These are phyloP conservation scores for Moniliophthora roreri DNA, from an alignment of 1,284 basidiomycete genomes.

Conservation along the genomic window DNA sequence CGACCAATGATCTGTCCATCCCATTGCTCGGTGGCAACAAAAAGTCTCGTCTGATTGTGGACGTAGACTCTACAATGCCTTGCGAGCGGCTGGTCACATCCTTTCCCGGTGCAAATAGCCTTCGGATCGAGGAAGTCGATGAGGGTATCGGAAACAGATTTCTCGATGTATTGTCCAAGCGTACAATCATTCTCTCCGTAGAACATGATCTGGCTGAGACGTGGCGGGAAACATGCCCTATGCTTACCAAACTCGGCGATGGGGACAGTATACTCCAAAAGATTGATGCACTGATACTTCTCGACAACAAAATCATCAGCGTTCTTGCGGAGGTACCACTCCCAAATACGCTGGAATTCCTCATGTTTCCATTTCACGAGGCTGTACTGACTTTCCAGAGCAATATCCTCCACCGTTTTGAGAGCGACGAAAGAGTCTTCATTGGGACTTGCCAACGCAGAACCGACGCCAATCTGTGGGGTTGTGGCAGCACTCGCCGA, in stretches of 20 bases:
- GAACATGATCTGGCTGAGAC: conserved; percentile 78
- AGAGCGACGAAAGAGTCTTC: conserved; percentile 44
- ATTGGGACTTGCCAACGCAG: conserved; percentile 16
- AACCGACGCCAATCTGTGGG: background rate
- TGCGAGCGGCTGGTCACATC: conserved; percentile 79
- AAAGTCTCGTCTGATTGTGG: conserved; percentile 84
- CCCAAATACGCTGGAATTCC: conserved; percentile 87
- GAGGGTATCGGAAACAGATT: conserved; percentile 69
- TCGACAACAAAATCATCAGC: conserved; percentile 85
- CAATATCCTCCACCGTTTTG: conserved; percentile 60
- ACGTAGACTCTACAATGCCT: conserved; percentile 89
- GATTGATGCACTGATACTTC: conserved; percentile 87
- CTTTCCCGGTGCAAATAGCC: conserved; percentile 79
- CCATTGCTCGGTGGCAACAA: conserved; percentile 88
- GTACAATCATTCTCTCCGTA: conserved; percentile 94
- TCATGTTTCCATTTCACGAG: conserved; percentile 78
- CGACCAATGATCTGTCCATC: conserved; percentile 70
- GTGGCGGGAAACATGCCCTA: conserved; percentile 71
- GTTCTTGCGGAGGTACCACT: conserved; percentile 87
- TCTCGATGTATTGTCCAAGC: conserved; percentile 90
- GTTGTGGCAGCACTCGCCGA: conserved; percentile 2
- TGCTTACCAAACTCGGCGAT: conserved; percentile 63
- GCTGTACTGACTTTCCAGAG: conserved; percentile 68
- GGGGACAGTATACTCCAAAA: conserved; percentile 76
- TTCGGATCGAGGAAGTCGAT: conserved; percentile 70